Evolutionary conservation across 73 alveolate species (phyloP).

Genomic region (Blepharisma japonicum): DNA sequence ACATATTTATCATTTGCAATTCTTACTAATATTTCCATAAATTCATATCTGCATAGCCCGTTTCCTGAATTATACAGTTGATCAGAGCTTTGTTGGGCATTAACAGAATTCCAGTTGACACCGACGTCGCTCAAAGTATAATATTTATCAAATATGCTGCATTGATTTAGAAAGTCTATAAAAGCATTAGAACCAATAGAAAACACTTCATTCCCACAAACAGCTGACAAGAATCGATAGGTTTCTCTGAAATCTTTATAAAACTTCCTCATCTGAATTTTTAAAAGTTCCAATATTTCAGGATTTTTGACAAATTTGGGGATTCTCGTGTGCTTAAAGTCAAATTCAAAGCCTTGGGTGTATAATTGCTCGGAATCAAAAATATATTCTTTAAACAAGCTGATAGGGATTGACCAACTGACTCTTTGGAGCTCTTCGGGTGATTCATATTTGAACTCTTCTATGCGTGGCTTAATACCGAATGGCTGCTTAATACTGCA

Average conservation of each 20-base stretch:
- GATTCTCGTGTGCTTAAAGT: constrained; percentile 59
- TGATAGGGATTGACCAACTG: constrained; percentile 35
- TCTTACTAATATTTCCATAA: constrained; percentile 61
- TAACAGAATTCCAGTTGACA: constrained; percentile 25
- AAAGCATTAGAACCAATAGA: constrained; percentile 29
- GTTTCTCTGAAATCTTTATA: constrained; percentile 43
- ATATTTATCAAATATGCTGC: constrained; percentile 17
- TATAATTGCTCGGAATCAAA: constrained; percentile 44
- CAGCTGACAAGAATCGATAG: constrained; percentile 53
- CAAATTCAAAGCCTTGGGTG: constrained; percentile 72
- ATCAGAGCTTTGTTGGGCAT: constrained; percentile 17
- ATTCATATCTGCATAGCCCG: constrained; percentile 63
- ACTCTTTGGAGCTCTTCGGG: constrained; percentile 36
- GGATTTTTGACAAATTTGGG: constrained; percentile 38
- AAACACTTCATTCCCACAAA: constrained; percentile 47
- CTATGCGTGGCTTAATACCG: constrained; percentile 36
- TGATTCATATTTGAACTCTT: constrained; percentile 2
- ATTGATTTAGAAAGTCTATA: constrained; percentile 40
- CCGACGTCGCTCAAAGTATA: constrained; percentile 37
- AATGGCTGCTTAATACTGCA: constrained; percentile 29
- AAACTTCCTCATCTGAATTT: constrained; percentile 38
- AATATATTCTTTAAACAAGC: constrained; percentile 41
- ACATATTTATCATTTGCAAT: constrained; percentile 53
- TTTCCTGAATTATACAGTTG: constrained; percentile 52
- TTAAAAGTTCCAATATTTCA: constrained; percentile 34